Percentiles rank a stretch among this genome's conserved stretches.
These are phyloP conservation scores for Pleurostoma richardsiae DNA, from an alignment of 2,329 filamentous ascomycete species.

Conservation along the genomic window DNA sequence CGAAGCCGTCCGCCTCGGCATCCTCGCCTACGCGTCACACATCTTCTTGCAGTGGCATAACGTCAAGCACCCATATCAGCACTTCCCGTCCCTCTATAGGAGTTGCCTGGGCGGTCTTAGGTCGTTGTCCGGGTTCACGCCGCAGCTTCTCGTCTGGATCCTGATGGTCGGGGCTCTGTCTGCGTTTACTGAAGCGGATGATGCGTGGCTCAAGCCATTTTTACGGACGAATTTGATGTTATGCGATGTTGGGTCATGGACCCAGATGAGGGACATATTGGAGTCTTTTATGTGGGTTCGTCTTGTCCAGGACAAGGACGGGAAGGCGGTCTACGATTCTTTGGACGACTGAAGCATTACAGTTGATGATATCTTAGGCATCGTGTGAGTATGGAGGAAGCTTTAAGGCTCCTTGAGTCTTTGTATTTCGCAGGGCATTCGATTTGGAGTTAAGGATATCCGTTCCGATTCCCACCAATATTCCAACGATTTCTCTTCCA, in stretches of 20 bases:
- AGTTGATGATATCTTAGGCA: no score
- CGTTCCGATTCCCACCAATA: no score
- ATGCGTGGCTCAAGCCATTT: conserved; percentile 15
- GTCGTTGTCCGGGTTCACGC: conserved; percentile 3
- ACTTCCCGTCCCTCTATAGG: conserved; percentile 12
- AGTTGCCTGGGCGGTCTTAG: conserved; percentile 7
- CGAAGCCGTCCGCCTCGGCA: conserved; percentile 30
- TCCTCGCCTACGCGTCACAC: conserved; percentile 27
- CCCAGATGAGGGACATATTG: background rate
- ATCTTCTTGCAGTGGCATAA: conserved; percentile 31
- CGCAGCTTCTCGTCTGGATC: conserved; percentile 17
- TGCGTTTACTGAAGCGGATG: conserved; percentile 11
- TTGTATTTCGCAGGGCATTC: no score
- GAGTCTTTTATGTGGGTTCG: conserved; percentile 4
- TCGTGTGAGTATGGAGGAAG: no score
- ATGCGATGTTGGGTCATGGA: conserved; percentile 12
- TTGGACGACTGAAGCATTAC: no score
- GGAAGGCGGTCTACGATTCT: background rate
- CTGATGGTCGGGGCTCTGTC: conserved; percentile 17
- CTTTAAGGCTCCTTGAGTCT: no score
- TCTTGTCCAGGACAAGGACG: conserved; percentile 3
- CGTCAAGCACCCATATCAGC: conserved; percentile 10
- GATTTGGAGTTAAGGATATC: no score
- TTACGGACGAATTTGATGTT: conserved; percentile 11
- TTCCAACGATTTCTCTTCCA: no score